These are phyloP conservation scores for Forsythia viridissima DNA, from an alignment of 257 asterid species.

Conservation along the genomic window DNA sequence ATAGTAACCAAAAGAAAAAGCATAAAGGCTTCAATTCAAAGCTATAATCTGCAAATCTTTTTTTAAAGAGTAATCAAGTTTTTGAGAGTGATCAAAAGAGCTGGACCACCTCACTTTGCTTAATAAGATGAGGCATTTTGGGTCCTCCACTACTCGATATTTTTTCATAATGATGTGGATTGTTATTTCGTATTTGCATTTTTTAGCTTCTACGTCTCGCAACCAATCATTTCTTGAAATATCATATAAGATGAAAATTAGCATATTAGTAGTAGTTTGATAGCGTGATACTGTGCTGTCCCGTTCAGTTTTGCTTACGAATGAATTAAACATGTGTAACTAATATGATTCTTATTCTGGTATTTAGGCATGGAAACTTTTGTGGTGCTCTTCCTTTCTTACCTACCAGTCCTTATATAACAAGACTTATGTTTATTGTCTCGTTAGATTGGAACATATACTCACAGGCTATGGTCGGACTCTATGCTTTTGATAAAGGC, in stretches of 20 bases:
- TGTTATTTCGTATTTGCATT: neutral
- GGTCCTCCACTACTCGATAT: slow-evolving; percentile 7
- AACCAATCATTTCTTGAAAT: neutral
- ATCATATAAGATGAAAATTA: too few relatives aligned
- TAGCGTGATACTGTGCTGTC: neutral
- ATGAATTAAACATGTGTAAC: too few relatives aligned
- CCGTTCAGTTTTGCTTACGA: neutral
- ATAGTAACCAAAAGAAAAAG: slow-evolving; percentile 17
- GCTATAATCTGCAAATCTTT: slow-evolving; percentile 7
- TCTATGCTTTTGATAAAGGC: neutral
- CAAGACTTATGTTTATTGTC: neutral
- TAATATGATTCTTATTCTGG: neutral
- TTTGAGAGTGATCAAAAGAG: slow-evolving; percentile 28
- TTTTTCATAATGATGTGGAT: neutral
- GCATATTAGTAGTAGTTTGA: neutral
- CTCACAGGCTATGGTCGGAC: neutral
- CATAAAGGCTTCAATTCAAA: slow-evolving; percentile 20
- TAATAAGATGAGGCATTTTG: slow-evolving; percentile 15
- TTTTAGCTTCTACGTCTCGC: neutral
- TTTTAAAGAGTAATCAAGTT: neutral
- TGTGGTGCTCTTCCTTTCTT: neutral
- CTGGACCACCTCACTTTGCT: slow-evolving; percentile 30
- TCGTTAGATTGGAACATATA: neutral
- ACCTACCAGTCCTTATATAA: neutral
- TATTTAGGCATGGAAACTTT: neutral